Evolutionary conservation across 2,329 filamentous ascomycete genomes (phyloP).

Genomic region (Trichoderma koningii): DNA sequence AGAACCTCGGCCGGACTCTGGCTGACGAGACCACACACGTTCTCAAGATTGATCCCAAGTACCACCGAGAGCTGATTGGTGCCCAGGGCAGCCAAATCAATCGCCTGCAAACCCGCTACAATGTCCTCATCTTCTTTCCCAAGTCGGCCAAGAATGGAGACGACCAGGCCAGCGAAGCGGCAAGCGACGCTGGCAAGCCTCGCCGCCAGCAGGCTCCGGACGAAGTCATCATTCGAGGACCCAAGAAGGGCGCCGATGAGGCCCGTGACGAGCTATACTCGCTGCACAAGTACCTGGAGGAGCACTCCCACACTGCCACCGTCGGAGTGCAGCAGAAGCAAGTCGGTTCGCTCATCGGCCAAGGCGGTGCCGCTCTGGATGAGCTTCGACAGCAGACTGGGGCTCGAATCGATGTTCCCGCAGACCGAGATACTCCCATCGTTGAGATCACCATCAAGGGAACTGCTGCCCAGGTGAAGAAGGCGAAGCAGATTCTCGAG

Average conservation of each 20-base stretch:
- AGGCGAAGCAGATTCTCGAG: conserved; percentile 86
- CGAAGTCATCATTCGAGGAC: conserved; percentile 87
- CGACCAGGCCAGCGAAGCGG: conserved; percentile 70
- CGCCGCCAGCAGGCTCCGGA: conserved; percentile 76
- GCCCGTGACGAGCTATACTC: conserved; percentile 89
- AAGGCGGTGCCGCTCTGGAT: conserved; percentile 88
- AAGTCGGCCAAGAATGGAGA: conserved; percentile 65
- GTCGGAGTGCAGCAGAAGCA: conserved; percentile 89
- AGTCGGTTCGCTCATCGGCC: conserved; percentile 89
- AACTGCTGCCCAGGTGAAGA: conserved; percentile 85
- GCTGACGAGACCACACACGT: conserved; percentile 88
- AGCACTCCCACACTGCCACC: conserved; percentile 78
- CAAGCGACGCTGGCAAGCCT: conserved; percentile 66
- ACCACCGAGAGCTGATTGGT: conserved; percentile 91
- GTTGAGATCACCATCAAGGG: conserved; percentile 92
- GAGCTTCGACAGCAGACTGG: conserved; percentile 81
- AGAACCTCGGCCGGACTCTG: conserved; percentile 74
- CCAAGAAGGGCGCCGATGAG: conserved; percentile 88
- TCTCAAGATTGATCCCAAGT: conserved; percentile 90
- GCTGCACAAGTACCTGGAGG: conserved; percentile 84
- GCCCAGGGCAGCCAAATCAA: conserved; percentile 85
- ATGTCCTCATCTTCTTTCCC: conserved; percentile 94
- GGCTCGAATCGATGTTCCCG: conserved; percentile 89
- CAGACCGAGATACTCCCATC: conserved; percentile 70
- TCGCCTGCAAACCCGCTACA: conserved; percentile 87